Base-by-base conservation (phyloP, 345 rosid genomes). In the Eucalyptus guilfoylei region DNA sequence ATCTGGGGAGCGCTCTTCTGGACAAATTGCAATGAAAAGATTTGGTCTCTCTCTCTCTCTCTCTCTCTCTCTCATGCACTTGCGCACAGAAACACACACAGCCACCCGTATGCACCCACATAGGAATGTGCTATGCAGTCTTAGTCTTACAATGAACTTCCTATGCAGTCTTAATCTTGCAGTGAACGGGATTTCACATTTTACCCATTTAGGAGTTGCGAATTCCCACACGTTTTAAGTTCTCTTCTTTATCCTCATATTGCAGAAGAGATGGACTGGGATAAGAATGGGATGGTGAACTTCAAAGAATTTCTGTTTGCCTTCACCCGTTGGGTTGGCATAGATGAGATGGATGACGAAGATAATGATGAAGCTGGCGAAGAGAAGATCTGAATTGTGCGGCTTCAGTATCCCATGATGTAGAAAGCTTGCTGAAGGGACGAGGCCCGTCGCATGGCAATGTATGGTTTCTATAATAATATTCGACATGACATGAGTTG, bases 241-340 rank as follows among this genome's bases (percentile, higher is more conserved):
- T 48, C 48, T 49, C 72, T 80, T 15, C 24, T 89, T 52, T 69
- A n/a, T 55, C 12, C 21, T 76, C 30, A 30, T 62, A 14, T 52
- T 94, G 94, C 97, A 97, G 99, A 97, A 91, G 99, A 98, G 92
- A 97, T 98, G 99, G 99, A 98, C 94, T 98, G 99, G 99, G 99
- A 98, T 92, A 97, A 92, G 85, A 98, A 96, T 85, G 99, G 99
- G 50, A 92, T 92, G 94, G 98, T 98, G 91, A 98, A 95, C 91
- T 95, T 98, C 93, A 98, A 97, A 93, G 99, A 98, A 90, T 97
- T 97, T 89, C 91, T 98, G 55, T 98, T 98, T 87, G 99, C 99
- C 86, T 97, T 97, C 92, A 97, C 99, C 0, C 91, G 93, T 4
- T 96, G 99, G 99, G 97, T 96, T 4, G 99, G 99, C 87, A 94